phyloP scores from a whole-genome alignment of 1,284 basidiomycete genomes.

The Schizophyllum amplum region DNA sequence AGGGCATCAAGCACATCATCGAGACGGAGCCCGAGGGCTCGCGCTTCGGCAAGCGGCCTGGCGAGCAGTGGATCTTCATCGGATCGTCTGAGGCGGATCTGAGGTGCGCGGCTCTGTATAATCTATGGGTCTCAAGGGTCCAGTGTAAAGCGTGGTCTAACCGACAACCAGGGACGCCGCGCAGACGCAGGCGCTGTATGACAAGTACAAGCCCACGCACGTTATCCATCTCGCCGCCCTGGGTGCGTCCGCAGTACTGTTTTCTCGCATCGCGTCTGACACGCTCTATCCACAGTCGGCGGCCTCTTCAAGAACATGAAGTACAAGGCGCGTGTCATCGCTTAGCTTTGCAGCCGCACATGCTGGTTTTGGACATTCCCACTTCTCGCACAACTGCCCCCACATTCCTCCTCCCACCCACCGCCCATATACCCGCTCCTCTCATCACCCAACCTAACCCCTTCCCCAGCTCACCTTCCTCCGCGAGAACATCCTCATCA shows the following conservation, averaged over 20 bases:
- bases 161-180: slow-evolving; percentile 45
- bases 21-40: slow-evolving; percentile 71
- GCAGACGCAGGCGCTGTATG: slow-evolving; percentile 63
- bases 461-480: slow-evolving; percentile 66
- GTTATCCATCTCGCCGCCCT: slow-evolving; percentile 87
- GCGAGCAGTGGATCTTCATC: slow-evolving; percentile 82
- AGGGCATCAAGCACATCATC: slow-evolving; percentile 72
- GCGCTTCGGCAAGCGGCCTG: slow-evolving; percentile 63
- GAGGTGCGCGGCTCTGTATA: slow-evolving; percentile 35
- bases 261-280: slow-evolving; percentile 8
- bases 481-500: slow-evolving; percentile 85
- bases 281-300: slow-evolving; percentile 47
- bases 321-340: slow-evolving; percentile 74
- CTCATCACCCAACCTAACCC: slow-evolving; percentile 1
- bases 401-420: not conserved
- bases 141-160: not conserved
- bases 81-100: slow-evolving; percentile 72
- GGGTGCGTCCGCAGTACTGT: slow-evolving; percentile 38
- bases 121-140: not conserved
- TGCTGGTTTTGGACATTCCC: too few species aligned
- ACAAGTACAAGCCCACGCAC: slow-evolving; percentile 85
- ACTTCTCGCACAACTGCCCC: too few species aligned
- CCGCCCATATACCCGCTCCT: too few species aligned
- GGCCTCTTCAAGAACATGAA: slow-evolving; percentile 91
- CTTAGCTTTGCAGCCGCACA: slow-evolving; percentile 10